Base-by-base conservation (phyloP, 768 basidiomycete genomes). In the Leccinum rimulosum region DNA sequence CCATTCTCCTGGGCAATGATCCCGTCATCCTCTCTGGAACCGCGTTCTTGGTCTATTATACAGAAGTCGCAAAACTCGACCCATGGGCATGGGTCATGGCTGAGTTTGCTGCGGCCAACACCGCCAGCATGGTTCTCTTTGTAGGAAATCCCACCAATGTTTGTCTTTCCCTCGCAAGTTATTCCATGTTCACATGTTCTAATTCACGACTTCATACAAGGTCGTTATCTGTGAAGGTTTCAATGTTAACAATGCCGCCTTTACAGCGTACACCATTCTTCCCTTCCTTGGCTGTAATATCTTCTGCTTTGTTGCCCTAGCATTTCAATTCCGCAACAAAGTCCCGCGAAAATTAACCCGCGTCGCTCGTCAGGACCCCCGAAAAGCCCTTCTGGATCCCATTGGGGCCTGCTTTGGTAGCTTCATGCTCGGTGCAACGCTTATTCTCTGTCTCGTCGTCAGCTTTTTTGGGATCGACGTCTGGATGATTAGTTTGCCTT, bases 11-110 rank as follows among this genome's bases (percentile, higher is more conserved):
- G n/a, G 95, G 95, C 6, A 97, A 97, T 67, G 93, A 98, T 73
- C 95, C 95, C 0, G 84, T 98, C 69, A 91, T 97, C 58, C 82
- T 98, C 51, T 92, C 89, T 12, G 95, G 94, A 2, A 96, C 95
- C 0, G 87, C 88, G 0, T 97, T 98, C 72, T 74, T 97, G 33
- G 89, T 87, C 6, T 97, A 97, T 66, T 93, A 93, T 66, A 95
- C 94, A 0, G 72, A 83, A 33, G 87, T 87, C 9, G 66, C 65
- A 35, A 27, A 72, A 47, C 74, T 85, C 25, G 58, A 84, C 30
- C 83, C 86, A 0, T 75, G 76, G 3, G 77, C 88, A 1, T 90
- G 88, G 89, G 75, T 91, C 47, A 88, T 89, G 60, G 79, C 87
- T 11, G 87, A 90, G 60, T 91, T 91, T 64, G 84, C 87, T 0